Evolutionary conservation across 352 stramenopile species (phyloP), one percentile per base, ranked within the genome.

Genomic region (Phytophthora foliorum): DNA sequence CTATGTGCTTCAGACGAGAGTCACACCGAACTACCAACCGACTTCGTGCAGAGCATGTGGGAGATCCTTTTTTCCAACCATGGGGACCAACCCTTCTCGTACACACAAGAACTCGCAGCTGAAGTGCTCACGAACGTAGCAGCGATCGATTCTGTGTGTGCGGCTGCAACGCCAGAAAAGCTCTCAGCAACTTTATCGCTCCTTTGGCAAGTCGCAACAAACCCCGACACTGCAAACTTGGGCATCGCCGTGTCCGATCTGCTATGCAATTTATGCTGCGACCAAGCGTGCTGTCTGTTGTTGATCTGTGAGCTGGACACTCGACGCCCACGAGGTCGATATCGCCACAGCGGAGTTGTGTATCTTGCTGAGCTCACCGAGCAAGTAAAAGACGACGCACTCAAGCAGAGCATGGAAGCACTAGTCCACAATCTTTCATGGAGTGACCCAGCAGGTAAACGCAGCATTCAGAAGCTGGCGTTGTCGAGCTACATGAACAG

Each of bases 341-440:
- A 72, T 5, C 58, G 58, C 19, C 81, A 91, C 57, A 90, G 81
- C 31, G 84, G 86, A 2, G 82, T 78, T 3, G 84, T 91, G 3
- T 92, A 82, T 49, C 83, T 94, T 31, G 54, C 71, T 2, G 72
- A 86, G 24, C 50, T 86, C 24, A 80, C 82, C 0, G 82, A 94
- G n/a, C 48, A 64, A 25, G 52, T 69, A 16, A 22, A 45, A 2
- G 69, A 92, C 36, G 55, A 60, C 0, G 74, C 76, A 25, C 64
- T 94, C n/a, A 75, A 78, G 14, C 71, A 78, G 57, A 93, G 81
- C 49, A 89, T 94, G 67, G 80, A 89, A 50, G 71, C 84, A 0
- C 64, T 91, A 0, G 80, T 80, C 0, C 86, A 93, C 57, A 94
- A 94, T 54, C 67, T 94, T 11, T 84, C 86, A 2, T 93, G 84